Base-by-base conservation (phyloP, 2,329 filamentous ascomycete species). In the Xylaria digitata region DNA sequence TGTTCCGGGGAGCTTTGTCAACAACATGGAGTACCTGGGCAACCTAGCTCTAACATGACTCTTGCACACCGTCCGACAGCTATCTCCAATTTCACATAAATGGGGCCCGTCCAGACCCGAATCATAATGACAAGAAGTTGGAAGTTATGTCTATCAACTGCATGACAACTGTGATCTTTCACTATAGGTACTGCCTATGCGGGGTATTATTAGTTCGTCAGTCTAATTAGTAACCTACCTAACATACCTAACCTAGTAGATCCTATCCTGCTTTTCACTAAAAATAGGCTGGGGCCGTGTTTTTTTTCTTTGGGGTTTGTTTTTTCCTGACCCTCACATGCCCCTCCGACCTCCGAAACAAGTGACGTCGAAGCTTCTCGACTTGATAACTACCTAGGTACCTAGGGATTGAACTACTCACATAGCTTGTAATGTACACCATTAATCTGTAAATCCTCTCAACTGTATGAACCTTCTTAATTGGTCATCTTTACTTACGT, bases 351-450 rank as follows among this genome's bases (percentile, higher is more conserved):
- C 66, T 58, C 42, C 26, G 61, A 30, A 34, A 52, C 3, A 48
- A 34, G 43, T 69, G 68, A 70, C 63, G 68, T 67, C 66, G 66
- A 65, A 70, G 54, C 62, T 68, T 68, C 68, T 68, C 65, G 65
- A 69, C 32, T 43, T 42, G 5, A 1, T 42, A 37, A 54, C 45
- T 46, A 23, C n/a, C n/a, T 26, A 49, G 21, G 26, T 15, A 48
- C 3, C 19, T 45, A 49, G 19, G 23, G 6, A 49, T 23, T 23
- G 52, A 40, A 32, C 30, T 53, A 8, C 19, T 23, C 48, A 6
- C 9, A 34, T 50, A 30, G 23, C 6, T 34, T 19, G 17, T 26
- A 26, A 26, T 26, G 26, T 54, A 34, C 50, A 42, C 15, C 37
- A 21, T 23, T 15, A 7, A 23, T 13, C 11, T 55, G 53, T 11